Conservation (phyloP, 1,284 basidiomycete species). For the Phellinidium pouzarii region DNA sequence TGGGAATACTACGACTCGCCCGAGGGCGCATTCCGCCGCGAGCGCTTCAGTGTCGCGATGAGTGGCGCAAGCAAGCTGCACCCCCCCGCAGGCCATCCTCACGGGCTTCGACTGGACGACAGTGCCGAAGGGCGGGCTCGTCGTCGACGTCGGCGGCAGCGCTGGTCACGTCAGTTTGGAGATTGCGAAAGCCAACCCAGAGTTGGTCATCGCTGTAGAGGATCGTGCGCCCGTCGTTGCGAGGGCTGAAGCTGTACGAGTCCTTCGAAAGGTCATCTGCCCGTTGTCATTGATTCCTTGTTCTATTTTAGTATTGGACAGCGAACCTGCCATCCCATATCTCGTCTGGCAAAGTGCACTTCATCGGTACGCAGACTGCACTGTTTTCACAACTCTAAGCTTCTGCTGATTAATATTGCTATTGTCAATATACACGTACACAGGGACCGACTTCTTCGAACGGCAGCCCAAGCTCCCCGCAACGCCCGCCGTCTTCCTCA, state of each 20-base stretch:
- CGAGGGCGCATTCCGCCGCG: conserved; percentile 23
- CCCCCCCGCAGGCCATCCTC: conserved; percentile 16
- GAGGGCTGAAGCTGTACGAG: background rate
- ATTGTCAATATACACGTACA: background rate
- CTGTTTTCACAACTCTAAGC: background rate
- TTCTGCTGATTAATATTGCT: background rate
- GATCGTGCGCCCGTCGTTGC: conserved; percentile 15
- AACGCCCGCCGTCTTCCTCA: conserved; percentile 23
- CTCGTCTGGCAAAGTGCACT: background rate
- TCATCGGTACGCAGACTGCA: background rate
- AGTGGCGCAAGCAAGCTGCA: conserved; percentile 25
- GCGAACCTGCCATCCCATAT: background rate
- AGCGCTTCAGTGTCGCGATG: conserved; percentile 33
- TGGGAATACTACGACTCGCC: conserved; percentile 29
- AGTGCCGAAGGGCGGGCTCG: conserved; percentile 7
- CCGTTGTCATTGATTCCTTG: too few relatives aligned
- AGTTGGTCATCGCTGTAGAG: conserved; percentile 20
- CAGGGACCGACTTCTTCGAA: conserved; percentile 15
- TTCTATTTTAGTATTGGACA: conserved; percentile 8
- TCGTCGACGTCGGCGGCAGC: conserved; percentile 23
- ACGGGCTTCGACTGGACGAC: conserved; percentile 17
- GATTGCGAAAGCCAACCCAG: conserved; percentile 15
- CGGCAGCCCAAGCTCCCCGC: conserved; percentile 17
- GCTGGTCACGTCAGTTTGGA: conserved; percentile 18
- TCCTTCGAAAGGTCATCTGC: too few relatives aligned